Evolutionary conservation across 2,329 filamentous ascomycete genomes (phyloP).

Genomic region (Ceratocystiopsis sp.): DNA sequence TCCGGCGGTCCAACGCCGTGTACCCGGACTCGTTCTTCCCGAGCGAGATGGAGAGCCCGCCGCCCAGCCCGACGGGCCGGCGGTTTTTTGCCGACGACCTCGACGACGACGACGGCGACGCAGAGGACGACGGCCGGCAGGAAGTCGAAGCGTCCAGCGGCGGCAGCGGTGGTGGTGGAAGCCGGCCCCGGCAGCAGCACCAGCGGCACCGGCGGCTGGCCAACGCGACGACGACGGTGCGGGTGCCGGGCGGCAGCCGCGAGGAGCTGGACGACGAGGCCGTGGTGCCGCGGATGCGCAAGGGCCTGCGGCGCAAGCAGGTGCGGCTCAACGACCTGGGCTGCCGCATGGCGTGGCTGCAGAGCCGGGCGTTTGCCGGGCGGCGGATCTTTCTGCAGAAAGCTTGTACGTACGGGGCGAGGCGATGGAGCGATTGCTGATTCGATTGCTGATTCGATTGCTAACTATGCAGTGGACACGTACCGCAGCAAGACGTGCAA

Average conservation of each 20-base stretch:
- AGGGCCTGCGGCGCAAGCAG: conserved; percentile 57
- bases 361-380: conserved; percentile 79
- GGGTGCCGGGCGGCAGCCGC: conserved; percentile 45
- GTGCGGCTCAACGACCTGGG: conserved; percentile 85
- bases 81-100: conserved; percentile 59
- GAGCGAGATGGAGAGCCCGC: conserved; percentile 77
- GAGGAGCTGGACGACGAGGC: conserved; percentile 43
- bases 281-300: conserved; percentile 57
- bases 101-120: conserved; percentile 39
- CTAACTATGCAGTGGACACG: conserved; percentile 54
- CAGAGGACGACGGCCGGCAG: conserved; percentile 38
- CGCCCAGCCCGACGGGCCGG: conserved; percentile 56
- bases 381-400: conserved; percentile 78
- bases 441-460: no score
- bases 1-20: conserved; percentile 76
- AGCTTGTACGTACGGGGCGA: conserved; percentile 50
- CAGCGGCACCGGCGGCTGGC: not conserved
- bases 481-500: conserved; percentile 84
- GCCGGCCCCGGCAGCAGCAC: conserved; percentile 15
- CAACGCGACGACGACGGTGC: conserved; percentile 26
- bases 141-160: conserved; percentile 30
- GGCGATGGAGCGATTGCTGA: no score
- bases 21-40: conserved; percentile 87
- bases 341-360: conserved; percentile 91
- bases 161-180: conserved; percentile 15